Percentiles rank a stretch among this genome's conserved stretches.
Evolutionary conservation across 148 eudicot genomes (phyloP).

Genomic region (Rhododendron griersonianum): DNA sequence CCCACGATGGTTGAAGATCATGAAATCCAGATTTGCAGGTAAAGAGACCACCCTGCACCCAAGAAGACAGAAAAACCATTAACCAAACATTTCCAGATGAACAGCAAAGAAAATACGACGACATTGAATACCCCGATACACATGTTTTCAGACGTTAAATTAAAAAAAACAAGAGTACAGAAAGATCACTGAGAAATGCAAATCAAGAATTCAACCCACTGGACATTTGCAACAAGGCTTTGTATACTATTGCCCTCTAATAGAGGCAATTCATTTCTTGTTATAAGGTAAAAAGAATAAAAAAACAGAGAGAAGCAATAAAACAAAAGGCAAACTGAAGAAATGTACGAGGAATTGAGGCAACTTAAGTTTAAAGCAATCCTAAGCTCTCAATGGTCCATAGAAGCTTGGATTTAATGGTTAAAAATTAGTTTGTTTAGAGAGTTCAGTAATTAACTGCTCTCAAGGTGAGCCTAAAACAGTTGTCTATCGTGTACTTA

Average conservation of each 20-base stretch:
- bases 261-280: neutral
- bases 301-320: neutral
- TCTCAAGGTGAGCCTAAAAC: neutral
- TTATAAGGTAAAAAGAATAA: neutral
- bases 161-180: neutral
- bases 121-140: neutral
- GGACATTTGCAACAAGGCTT: neutral
- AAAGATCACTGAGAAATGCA: no score
- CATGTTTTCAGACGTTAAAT: no score
- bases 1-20: slow-evolving; percentile 93
- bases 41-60: slow-evolving; percentile 74
- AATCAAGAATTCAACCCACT: neutral
- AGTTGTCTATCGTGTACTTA: neutral
- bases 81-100: slow-evolving; percentile 9
- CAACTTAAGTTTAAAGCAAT: neutral
- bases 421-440: neutral
- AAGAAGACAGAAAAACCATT: slow-evolving; percentile 8
- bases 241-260: neutral
- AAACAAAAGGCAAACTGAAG: neutral
- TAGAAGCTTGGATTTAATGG: neutral
- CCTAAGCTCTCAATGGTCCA: neutral
- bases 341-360: neutral
- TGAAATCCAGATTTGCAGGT: slow-evolving; percentile 75
- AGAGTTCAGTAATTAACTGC: neutral
- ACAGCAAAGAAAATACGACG: neutral